Percentiles rank a stretch among this genome's conserved stretches.
Conservation (phyloP, 768 basidiomycete species). For the Tephrocybe sp. region DNA sequence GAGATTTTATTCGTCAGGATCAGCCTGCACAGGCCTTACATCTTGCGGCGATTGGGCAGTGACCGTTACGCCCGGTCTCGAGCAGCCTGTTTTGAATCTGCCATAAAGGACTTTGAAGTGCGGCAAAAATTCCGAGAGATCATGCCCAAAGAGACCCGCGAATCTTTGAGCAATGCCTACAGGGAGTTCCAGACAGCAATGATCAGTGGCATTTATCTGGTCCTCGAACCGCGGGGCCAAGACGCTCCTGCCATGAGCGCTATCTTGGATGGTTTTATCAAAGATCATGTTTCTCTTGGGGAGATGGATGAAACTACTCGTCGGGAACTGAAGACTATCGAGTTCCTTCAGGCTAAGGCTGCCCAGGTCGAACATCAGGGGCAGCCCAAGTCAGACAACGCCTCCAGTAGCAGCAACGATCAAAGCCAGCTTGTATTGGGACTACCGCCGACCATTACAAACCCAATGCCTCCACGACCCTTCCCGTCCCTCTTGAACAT, state of each 20-base stretch:
- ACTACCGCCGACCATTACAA: conserved; percentile 39
- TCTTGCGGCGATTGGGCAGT: conserved; percentile 73
- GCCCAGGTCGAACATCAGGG: conserved; percentile 46
- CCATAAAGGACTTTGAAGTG: conserved; percentile 82
- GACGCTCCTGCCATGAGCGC: conserved; percentile 71
- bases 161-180: conserved; percentile 77
- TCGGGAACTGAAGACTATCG: conserved; percentile 80
- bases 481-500: conserved; percentile 30
- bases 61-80: conserved; percentile 82
- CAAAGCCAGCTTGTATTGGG: conserved; percentile 52
- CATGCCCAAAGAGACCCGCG: conserved; percentile 60
- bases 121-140: conserved; percentile 64
- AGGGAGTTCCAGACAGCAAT: conserved; percentile 87
- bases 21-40: conserved; percentile 83
- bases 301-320: conserved; percentile 83
- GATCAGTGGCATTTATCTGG: conserved; percentile 85
- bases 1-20: conserved; percentile 87
- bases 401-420: conserved; percentile 29
- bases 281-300: conserved; percentile 58
- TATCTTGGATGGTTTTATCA: conserved; percentile 75
- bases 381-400: conserved; percentile 25
- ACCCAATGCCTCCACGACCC: conserved; percentile 29
- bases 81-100: conserved; percentile 86
- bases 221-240: conserved; percentile 71
- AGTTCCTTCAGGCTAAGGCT: conserved; percentile 72